phyloP scores from a whole-genome alignment of 495 filamentous ascomycete genomes.

The Collariella sp. region DNA sequence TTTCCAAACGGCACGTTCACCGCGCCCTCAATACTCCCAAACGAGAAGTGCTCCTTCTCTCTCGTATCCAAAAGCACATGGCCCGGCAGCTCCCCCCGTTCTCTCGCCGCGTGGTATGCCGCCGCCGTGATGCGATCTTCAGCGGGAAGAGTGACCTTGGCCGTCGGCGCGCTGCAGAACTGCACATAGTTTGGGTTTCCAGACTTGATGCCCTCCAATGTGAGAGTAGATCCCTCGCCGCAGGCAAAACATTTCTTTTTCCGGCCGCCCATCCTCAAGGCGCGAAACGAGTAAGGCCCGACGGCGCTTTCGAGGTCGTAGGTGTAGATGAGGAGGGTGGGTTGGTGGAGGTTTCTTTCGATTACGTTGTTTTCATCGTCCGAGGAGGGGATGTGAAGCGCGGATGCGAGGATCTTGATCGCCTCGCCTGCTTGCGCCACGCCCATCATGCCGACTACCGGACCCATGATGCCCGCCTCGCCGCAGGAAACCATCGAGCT shows the following conservation, averaged over 20 bases:
- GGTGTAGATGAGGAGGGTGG: slow-evolving; percentile 65
- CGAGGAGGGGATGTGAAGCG: slow-evolving; percentile 18
- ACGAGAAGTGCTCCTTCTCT: slow-evolving; percentile 75
- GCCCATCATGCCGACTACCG: slow-evolving; percentile 92
- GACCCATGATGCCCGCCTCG: slow-evolving; percentile 84
- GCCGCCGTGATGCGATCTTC: slow-evolving; percentile 55
- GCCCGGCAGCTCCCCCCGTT: slow-evolving; percentile 18
- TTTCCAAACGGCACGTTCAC: slow-evolving; percentile 69
- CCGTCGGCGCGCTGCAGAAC: slow-evolving; percentile 54
- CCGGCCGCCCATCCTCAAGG: slow-evolving; percentile 59
- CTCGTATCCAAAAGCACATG: slow-evolving; percentile 71
- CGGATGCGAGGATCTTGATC: slow-evolving; percentile 63
- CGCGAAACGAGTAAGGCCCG: slow-evolving; percentile 59
- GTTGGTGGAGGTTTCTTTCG: slow-evolving; percentile 20
- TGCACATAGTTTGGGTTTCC: slow-evolving; percentile 67
- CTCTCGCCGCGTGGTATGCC: slow-evolving; percentile 39
- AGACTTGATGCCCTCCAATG: slow-evolving; percentile 48
- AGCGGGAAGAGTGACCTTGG: slow-evolving; percentile 30
- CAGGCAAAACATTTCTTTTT: slow-evolving; percentile 67
- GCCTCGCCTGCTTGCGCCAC: slow-evolving; percentile 84
- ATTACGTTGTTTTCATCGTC: background rate
- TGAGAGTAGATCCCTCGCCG: slow-evolving; percentile 50
- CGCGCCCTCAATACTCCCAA: slow-evolving; percentile 62
- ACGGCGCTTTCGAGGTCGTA: slow-evolving; percentile 33
- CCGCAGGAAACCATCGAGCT: slow-evolving; percentile 73